These are phyloP conservation scores for Mucor circinelloides DNA, from an alignment of 371 early-diverging fungal species.

Conservation along the genomic window DNA sequence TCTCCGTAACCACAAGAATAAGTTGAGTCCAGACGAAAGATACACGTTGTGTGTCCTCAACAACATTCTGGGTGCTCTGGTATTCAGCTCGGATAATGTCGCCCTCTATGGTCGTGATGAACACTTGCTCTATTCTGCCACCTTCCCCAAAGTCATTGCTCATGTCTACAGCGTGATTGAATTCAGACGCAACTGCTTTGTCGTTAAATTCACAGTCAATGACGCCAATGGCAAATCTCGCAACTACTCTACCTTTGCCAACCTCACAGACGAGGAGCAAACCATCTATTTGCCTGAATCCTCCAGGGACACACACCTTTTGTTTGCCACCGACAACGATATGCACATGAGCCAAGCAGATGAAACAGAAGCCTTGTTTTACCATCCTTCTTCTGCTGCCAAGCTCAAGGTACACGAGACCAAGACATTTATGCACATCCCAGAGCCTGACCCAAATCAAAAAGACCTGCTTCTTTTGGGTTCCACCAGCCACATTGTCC, in stretches of 20 bases:
- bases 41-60: slow-evolving; percentile 60
- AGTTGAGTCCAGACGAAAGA: slow-evolving; percentile 47
- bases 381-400: slow-evolving; percentile 40
- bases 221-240: slow-evolving; percentile 14
- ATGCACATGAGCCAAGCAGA: slow-evolving; percentile 40
- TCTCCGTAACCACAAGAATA: slow-evolving; percentile 54
- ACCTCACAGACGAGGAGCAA: slow-evolving; percentile 49
- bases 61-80: slow-evolving; percentile 61
- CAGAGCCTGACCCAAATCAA: slow-evolving; percentile 20
- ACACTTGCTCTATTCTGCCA: slow-evolving; percentile 41
- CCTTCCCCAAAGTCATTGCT: slow-evolving; percentile 51
- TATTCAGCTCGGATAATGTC: slow-evolving; percentile 59
- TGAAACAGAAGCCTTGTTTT: slow-evolving; percentile 29
- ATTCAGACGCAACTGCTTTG: slow-evolving; percentile 44
- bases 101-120: slow-evolving; percentile 45
- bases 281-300: slow-evolving; percentile 40
- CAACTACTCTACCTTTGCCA: slow-evolving; percentile 47
- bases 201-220: slow-evolving; percentile 37
- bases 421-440: slow-evolving; percentile 50
- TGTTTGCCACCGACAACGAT: slow-evolving; percentile 41
- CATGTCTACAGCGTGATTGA: slow-evolving; percentile 47
- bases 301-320: slow-evolving; percentile 22
- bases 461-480: slow-evolving; percentile 33
- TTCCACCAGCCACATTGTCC: slow-evolving; percentile 48
- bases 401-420: slow-evolving; percentile 44